Percentiles rank a stretch among this genome's conserved stretches.
Evolutionary conservation across 305 asterid genomes (phyloP).

Genomic region (Euphrasia arctica): DNA sequence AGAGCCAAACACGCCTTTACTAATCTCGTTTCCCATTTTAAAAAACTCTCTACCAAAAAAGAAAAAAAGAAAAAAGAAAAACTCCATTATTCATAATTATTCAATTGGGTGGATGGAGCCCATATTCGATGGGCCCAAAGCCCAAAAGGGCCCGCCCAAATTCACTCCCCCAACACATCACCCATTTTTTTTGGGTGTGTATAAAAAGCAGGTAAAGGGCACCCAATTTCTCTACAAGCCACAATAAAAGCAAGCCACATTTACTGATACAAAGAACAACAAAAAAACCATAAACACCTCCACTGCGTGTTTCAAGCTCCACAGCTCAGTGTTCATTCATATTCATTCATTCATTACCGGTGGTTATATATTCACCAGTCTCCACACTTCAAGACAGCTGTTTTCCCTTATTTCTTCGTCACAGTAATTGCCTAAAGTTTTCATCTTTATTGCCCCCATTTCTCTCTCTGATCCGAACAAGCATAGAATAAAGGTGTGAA

Average conservation of each 20-base stretch:
- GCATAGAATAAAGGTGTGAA: slow-evolving; percentile 62
- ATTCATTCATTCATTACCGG: too few species aligned
- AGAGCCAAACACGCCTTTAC: slow-evolving; percentile 36
- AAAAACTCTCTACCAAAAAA: neutral
- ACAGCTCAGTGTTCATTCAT: slow-evolving; percentile 2
- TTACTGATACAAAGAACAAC: slow-evolving; percentile 16
- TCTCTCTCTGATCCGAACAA: slow-evolving; percentile 32
- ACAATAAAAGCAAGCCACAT: slow-evolving; percentile 13
- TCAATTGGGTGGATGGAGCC: slow-evolving; percentile 18
- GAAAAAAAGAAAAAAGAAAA: neutral
- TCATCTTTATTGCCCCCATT: slow-evolving; percentile 28
- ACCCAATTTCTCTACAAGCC: slow-evolving; percentile 17
- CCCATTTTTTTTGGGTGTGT: slow-evolving; percentile 28
- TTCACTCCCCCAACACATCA: slow-evolving; percentile 26
- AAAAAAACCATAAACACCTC: slow-evolving; percentile 19
- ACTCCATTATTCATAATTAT: slow-evolving; percentile 16
- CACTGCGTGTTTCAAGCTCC: slow-evolving; percentile 24
- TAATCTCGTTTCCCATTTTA: slow-evolving; percentile 1
- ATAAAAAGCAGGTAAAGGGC: slow-evolving; percentile 44
- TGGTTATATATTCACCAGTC: too few species aligned
- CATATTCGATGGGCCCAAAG: neutral
- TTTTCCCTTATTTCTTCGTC: slow-evolving; percentile 30
- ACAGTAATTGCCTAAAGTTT: slow-evolving; percentile 28
- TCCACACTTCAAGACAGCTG: slow-evolving; percentile 35
- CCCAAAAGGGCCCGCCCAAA: slow-evolving; percentile 34